phyloP scores from a whole-genome alignment of 768 basidiomycete species.

The Psilocybe cyanescens region DNA sequence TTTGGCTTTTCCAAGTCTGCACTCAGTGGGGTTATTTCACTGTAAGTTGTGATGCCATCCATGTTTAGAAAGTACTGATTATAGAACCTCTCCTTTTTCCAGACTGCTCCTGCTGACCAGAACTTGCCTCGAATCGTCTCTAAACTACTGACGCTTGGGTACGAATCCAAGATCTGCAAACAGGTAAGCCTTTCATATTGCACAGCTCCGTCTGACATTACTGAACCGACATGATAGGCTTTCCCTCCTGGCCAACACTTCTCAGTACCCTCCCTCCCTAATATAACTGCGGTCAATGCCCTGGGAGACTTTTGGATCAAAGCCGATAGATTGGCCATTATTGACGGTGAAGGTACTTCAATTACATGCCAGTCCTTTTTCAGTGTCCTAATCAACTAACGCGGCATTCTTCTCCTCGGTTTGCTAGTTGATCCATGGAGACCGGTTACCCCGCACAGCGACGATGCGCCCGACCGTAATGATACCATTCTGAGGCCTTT shows the following conservation, averaged over 20 bases:
- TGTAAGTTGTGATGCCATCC: constrained; percentile 39
- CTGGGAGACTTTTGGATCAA: constrained; percentile 87
- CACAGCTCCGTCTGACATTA: neutral
- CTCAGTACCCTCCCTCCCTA: constrained; percentile 71
- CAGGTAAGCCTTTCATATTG: constrained; percentile 21
- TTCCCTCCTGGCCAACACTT: constrained; percentile 81
- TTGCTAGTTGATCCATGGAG: constrained; percentile 85
- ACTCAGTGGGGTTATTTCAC: constrained; percentile 96
- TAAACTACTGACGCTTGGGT: constrained; percentile 56
- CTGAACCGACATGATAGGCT: constrained; percentile 44
- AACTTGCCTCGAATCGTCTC: constrained; percentile 80
- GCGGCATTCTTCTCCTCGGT: neutral
- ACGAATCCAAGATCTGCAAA: constrained; percentile 41
- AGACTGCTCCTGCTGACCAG: constrained; percentile 79
- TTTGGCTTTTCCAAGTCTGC: constrained; percentile 92
- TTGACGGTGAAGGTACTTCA: constrained; percentile 76
- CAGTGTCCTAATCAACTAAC: neutral
- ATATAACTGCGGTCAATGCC: constrained; percentile 80
- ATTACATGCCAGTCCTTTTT: neutral
- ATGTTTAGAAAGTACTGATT: neutral
- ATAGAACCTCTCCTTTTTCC: neutral
- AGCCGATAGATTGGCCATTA: constrained; percentile 82
- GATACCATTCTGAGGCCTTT: constrained; percentile 82
- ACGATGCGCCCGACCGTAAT: constrained; percentile 64
- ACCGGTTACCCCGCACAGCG: constrained; percentile 82